Percentiles rank a stretch among this genome's conserved stretches.
Conservation (phyloP, 176 grass and related monocot genomes). For the Typha latifolia region DNA sequence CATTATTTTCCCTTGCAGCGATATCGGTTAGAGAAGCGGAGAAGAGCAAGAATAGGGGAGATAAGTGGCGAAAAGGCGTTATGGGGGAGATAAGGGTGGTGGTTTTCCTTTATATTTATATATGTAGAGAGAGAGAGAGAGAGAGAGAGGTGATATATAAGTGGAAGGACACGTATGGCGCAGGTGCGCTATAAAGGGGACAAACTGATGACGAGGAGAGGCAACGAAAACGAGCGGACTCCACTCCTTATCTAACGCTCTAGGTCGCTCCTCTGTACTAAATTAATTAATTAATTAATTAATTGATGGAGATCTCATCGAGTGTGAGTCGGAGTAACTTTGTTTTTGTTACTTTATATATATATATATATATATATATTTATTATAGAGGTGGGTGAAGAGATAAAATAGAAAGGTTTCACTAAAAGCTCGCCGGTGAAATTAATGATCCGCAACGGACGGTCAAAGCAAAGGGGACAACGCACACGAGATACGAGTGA, state of each 20-base stretch:
- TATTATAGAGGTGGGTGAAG: background rate
- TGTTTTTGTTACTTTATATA: no score
- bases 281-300: background rate
- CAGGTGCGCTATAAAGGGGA: background rate
- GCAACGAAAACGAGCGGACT: background rate
- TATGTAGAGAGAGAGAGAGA: background rate
- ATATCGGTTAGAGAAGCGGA: background rate
- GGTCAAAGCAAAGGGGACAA: background rate
- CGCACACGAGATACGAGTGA: background rate
- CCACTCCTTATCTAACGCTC: background rate
- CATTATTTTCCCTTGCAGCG: conserved; percentile 16
- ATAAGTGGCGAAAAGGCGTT: background rate
- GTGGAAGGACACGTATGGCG: background rate
- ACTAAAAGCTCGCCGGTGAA: background rate
- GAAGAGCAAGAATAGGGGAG: background rate
- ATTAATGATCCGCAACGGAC: background rate
- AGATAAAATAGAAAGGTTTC: no score
- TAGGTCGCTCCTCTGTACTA: background rate
- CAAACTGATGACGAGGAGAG: background rate
- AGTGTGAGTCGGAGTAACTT: no score
- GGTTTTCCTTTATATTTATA: background rate
- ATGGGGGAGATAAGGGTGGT: background rate
- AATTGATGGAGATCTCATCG: background rate
- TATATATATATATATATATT: no score
- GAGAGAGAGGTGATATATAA: background rate